Percentiles rank a stretch among this genome's conserved stretches.
phyloP scores from a whole-genome alignment of 208 protist species.

The Leishmania arabica region DNA sequence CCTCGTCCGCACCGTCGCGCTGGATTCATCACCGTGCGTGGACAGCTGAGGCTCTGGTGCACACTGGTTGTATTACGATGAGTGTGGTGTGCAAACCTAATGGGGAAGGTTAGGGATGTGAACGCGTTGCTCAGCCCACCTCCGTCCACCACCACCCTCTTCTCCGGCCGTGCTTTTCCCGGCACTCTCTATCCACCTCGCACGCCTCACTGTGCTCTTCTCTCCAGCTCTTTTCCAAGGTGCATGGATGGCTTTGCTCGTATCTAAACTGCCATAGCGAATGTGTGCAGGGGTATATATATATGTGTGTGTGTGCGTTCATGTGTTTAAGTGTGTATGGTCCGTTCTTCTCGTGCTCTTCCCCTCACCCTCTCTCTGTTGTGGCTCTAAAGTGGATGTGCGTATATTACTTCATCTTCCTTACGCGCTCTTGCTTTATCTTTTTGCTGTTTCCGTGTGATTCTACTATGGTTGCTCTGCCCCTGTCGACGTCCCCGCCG shows the following conservation, averaged over 20 bases:
- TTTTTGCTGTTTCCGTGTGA: neutral
- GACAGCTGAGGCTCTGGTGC: neutral
- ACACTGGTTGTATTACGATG: neutral
- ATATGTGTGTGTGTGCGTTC: neutral
- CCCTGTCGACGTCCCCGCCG: neutral
- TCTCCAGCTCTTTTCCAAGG: neutral
- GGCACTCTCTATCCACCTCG: neutral
- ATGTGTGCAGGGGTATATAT: neutral
- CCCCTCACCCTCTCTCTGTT: neutral
- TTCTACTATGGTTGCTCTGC: neutral
- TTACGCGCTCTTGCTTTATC: neutral
- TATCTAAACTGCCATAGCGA: neutral
- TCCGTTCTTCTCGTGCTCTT: neutral
- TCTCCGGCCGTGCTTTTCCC: neutral
- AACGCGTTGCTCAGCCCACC: neutral
- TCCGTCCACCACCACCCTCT: neutral
- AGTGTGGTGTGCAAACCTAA: neutral
- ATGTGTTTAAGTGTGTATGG: neutral
- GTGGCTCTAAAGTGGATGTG: neutral
- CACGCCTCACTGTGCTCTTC: too few relatives aligned
- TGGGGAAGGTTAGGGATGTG: neutral
- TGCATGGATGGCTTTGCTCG: neutral
- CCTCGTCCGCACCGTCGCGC: conserved; percentile 4
- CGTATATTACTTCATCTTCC: neutral
- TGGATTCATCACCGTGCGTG: neutral